These are phyloP conservation scores for Ophiostoma triangulosporum DNA, from an alignment of 2,329 filamentous ascomycete genomes.

Conservation along the genomic window DNA sequence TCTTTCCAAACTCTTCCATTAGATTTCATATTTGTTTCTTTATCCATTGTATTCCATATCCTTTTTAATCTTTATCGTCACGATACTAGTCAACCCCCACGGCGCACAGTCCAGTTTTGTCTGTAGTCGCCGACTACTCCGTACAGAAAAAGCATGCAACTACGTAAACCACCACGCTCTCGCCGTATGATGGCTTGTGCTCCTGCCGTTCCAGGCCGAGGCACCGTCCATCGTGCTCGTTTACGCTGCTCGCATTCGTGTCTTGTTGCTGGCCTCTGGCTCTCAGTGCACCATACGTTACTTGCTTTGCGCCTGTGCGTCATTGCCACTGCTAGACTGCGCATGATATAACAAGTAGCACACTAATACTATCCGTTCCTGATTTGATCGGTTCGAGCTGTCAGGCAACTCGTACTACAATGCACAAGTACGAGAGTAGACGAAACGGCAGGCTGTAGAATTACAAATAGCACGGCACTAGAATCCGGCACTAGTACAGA, in stretches of 20 bases:
- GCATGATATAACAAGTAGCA: too few relatives aligned
- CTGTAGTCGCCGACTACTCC: neutral
- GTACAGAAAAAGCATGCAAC: too few relatives aligned
- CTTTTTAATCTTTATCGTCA: too few relatives aligned
- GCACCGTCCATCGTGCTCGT: neutral
- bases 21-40: neutral
- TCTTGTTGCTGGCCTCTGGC: too few relatives aligned
- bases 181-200: neutral
- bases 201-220: neutral
- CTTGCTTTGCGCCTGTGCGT: neutral
- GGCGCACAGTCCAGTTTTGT: neutral
- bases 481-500: neutral
- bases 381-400: too few relatives aligned
- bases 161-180: too few relatives aligned
- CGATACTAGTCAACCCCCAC: neutral
- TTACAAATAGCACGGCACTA: too few relatives aligned
- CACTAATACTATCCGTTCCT: too few relatives aligned
- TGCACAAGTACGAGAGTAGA: too few relatives aligned
- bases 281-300: neutral
- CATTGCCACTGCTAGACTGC: too few relatives aligned
- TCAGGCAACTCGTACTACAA: too few relatives aligned
- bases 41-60: neutral
- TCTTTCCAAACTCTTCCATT: neutral
- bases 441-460: too few relatives aligned
- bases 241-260: neutral